Evolutionary conservation across 2,329 filamentous ascomycete species (phyloP).

Genomic region (Zasmidium citrigriseum): DNA sequence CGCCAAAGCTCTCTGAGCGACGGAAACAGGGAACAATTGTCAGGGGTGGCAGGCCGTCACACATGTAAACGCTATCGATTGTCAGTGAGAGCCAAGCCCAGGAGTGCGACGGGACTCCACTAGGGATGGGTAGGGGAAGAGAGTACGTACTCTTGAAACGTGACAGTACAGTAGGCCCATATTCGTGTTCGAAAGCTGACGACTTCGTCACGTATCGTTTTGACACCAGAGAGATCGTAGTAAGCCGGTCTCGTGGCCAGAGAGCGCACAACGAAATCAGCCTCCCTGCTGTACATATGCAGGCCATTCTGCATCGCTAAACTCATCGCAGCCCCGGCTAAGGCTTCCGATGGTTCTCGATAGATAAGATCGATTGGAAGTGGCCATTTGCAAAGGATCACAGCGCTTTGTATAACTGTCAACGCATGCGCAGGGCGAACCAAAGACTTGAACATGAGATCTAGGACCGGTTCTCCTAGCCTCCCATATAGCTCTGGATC

Average conservation of each 20-base stretch:
- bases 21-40: constrained; percentile 7
- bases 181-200: constrained; percentile 4
- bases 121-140: no score
- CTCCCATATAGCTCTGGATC: constrained; percentile 5
- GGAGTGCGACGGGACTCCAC: no score
- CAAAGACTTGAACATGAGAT: constrained; percentile 7
- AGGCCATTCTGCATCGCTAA: constrained; percentile 10
- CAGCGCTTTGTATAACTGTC: constrained; percentile 2
- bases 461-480: constrained; percentile 4
- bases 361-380: constrained; percentile 9
- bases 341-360: constrained; percentile 6
- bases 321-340: constrained; percentile 5
- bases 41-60: constrained; percentile 7
- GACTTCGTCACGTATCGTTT: constrained; percentile 1
- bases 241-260: neutral
- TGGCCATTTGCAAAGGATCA: constrained; percentile 9
- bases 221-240: neutral
- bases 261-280: constrained; percentile 9
- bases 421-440: constrained; percentile 1
- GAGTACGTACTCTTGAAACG: constrained; percentile 3
- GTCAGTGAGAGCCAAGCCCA: neutral
- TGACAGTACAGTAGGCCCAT: constrained; percentile 4
- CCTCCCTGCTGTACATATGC: constrained; percentile 11
- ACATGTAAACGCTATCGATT: constrained; percentile 1
- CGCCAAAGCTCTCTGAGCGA: constrained; percentile 4